Base-by-base conservation (phyloP, 257 asterid genomes). In the Solanum chilense region DNA sequence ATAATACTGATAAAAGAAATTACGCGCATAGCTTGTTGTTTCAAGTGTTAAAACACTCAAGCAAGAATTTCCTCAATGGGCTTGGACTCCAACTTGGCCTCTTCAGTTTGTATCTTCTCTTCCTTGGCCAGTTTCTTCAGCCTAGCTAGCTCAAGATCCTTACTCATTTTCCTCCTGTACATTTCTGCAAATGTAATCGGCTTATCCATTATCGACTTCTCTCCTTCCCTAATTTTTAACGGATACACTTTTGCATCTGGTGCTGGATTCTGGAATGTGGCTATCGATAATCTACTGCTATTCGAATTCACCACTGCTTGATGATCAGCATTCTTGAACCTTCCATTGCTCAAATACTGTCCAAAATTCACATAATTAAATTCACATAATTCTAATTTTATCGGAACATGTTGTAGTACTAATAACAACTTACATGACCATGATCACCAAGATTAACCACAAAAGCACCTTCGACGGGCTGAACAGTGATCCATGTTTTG, bases 301-400 rank as follows among this genome's bases (percentile, higher is more conserved):
- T 91, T 90, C 0, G 98, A 94, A 93, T 97, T 97, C 88, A 97
- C 99, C 3, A 92, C 99, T 1, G 94, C 99, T 85, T 93, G 99
- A 68, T 97, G 99, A 76, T 97, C 99, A 2, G 99, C 99, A 15
- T 93, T 95, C 94, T 94, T 96, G 91, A 97, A 97, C 92, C 99
- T 90, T 88, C 99, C 99, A 35, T 97, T 95, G 91, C 99, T 97
- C 56, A 97, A 82, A 52, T 89, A 97, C 99, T 96, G 88, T 70
- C 52, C 47, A 71, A 27, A 78, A 44, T 25, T 23, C 64, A 27
- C 64, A 78, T 44, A 45, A 45, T 78, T 25, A 45, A 44, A 3
- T 42, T 6, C 45, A 45, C 37, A 86, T 2, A 45, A 7, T 14
- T 6, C 16, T 52, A 52, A 52, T 52, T 56, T 7, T 69, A 68